Percentiles rank a stretch among this genome's conserved stretches.
These are phyloP conservation scores for Ophidiomyces ophidiicola DNA, from an alignment of 2,329 filamentous ascomycete species.

Conservation along the genomic window DNA sequence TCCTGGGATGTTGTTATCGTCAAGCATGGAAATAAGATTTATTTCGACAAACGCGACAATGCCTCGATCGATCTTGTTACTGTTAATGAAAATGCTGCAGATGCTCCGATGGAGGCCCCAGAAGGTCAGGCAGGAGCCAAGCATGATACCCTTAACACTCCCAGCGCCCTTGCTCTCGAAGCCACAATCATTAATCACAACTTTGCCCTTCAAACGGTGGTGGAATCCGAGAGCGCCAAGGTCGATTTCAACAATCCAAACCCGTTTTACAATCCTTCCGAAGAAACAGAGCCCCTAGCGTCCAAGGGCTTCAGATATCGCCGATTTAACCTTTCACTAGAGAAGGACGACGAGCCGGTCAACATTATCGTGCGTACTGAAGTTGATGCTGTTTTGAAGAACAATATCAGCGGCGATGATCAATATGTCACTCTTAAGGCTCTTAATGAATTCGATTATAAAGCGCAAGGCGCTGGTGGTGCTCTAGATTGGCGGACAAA, in stretches of 20 bases:
- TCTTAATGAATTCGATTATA: conserved; percentile 97
- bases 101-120: conserved; percentile 80
- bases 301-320: conserved; percentile 99
- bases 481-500: conserved; percentile 96
- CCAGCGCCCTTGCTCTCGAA: conserved; percentile 83
- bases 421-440: conserved; percentile 88
- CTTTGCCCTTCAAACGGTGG: conserved; percentile 90
- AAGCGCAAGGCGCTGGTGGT: conserved; percentile 87
- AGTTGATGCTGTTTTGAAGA: conserved; percentile 91
- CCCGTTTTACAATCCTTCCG: conserved; percentile 90
- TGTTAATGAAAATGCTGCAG: conserved; percentile 96
- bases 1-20: conserved; percentile 96
- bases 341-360: conserved; percentile 79
- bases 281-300: conserved; percentile 85
- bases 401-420: conserved; percentile 80
- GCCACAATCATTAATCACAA: conserved; percentile 99
- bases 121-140: conserved; percentile 47
- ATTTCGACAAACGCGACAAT: conserved; percentile 95
- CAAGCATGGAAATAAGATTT: conserved; percentile 90
- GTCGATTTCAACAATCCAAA: conserved; percentile 77
- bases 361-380: conserved; percentile 90
- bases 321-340: conserved; percentile 86
- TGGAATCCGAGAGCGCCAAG: conserved; percentile 67
- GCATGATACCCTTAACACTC: conserved; percentile 91
- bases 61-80: conserved; percentile 93